Evolutionary conservation across 2,329 filamentous ascomycete species (phyloP), one percentile per base, ranked within the genome.

Genomic region (Lachnellula occidentalis): DNA sequence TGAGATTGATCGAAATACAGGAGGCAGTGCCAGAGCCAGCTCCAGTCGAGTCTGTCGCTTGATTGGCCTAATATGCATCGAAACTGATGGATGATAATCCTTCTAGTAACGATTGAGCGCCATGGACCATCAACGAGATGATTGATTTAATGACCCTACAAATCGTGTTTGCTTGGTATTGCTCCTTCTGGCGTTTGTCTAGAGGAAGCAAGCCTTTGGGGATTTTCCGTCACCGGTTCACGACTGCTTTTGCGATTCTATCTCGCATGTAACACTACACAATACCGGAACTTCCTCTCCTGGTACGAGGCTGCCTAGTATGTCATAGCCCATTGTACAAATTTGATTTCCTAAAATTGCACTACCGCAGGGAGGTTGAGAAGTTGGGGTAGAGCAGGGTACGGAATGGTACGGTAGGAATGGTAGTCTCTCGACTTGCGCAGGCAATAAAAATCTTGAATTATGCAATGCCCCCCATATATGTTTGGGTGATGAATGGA

Each of bases 251-350:
- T 48, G 48, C 55, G 43, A 51, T 54, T 59, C 54, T 58, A 48
- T 57, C 59, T 57, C 58, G 61, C 59, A 59, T 68, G 66, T 68
- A 68, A 63, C 58, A 68, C 54, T 67, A 67, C 58, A 58, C 62
- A 56, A 63, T 54, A 55, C 49, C 50, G 61, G 60, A 57, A 54
- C 59, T 48, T 41, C 51, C 45, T 58, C 55, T 56, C 55, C 54
- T 56, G 48, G 51, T 45, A 52, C 47, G 48, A 58, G 51, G 57
- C 54, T 56, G 51, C 54, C 54, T 57, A 52, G 58, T 57, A 61
- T 62, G 55, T 51, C 55, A 54, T 48, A 47, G 58, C 49, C 37
- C 54, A 58, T 54, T 67, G 64, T 66, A 66, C 62, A 67, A 67
- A 64, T 62, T 57, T 54, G 45, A 61, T 53, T 63, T 64, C 59